Evolutionary conservation across 495 filamentous ascomycete species (phyloP).

Genomic region (Recurvomyces mirabilis): DNA sequence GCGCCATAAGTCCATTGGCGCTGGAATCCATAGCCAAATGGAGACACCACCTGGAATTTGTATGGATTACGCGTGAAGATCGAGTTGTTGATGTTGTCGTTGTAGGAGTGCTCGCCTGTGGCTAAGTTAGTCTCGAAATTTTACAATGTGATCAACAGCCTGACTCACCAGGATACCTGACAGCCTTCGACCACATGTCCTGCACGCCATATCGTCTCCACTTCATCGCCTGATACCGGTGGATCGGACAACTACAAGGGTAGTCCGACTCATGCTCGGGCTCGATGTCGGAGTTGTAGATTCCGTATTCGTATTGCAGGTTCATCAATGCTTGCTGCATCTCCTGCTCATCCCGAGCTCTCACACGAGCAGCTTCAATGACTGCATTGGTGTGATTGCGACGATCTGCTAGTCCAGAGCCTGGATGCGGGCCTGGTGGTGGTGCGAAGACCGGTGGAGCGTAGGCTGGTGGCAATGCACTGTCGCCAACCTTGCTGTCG

Average conservation of each 20-base stretch:
- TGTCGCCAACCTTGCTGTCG: too few species aligned
- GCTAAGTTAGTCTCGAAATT: neutral
- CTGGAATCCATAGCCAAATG: constrained; percentile 23
- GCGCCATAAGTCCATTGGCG: neutral
- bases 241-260: constrained; percentile 13
- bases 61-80: constrained; percentile 32
- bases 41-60: constrained; percentile 7
- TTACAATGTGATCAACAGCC: too few species aligned
- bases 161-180: constrained; percentile 42
- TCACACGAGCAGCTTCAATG: constrained; percentile 30
- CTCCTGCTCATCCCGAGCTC: constrained; percentile 36
- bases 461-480: constrained; percentile 12
- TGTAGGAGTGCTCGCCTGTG: constrained; percentile 34
- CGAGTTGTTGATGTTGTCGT: constrained; percentile 23
- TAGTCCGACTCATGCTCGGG: constrained; percentile 35
- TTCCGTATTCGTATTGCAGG: constrained; percentile 28
- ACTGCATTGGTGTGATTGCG: constrained; percentile 29
- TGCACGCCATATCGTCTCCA: constrained; percentile 29
- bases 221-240: constrained; percentile 24
- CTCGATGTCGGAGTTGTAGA: constrained; percentile 40
- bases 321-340: constrained; percentile 34
- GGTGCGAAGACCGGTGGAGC: constrained; percentile 14
- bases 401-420: neutral
- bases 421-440: constrained; percentile 4
- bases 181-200: constrained; percentile 36